phyloP scores from a whole-genome alignment of 331 rosid species.

The Malus hybrid region DNA sequence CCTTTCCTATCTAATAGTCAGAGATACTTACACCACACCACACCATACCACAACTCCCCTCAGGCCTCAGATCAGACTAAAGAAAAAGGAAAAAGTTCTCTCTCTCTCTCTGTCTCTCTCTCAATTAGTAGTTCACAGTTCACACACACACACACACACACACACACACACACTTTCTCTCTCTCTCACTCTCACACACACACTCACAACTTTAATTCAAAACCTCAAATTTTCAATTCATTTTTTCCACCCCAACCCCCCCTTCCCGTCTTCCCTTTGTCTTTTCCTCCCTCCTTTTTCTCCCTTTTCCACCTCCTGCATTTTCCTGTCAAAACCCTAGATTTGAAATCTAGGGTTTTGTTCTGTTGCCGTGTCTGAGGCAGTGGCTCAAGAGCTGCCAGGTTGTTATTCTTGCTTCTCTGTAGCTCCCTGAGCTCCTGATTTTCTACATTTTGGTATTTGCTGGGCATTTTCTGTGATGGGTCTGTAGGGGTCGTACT shows the following conservation, averaged over 20 bases:
- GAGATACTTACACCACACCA: slow-evolving; percentile 14
- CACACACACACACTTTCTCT: slow-evolving; percentile 17
- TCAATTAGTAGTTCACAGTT: slow-evolving; percentile 30
- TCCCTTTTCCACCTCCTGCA: slow-evolving; percentile 44
- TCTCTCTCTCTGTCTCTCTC: slow-evolving; percentile 3
- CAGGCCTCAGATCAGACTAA: slow-evolving; percentile 6
- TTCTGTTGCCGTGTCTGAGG: slow-evolving; percentile 25
- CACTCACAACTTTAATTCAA: slow-evolving; percentile 44
- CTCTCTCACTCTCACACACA: slow-evolving; percentile 15
- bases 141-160: slow-evolving; percentile 32
- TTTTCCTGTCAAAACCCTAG: slow-evolving; percentile 73
- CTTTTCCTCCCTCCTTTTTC: slow-evolving; percentile 26
- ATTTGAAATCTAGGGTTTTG: slow-evolving; percentile 72
- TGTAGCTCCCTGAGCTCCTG: slow-evolving; percentile 16
- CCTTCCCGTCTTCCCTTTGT: slow-evolving; percentile 11
- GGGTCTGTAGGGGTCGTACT: slow-evolving; percentile 16
- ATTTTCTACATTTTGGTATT: slow-evolving; percentile 38
- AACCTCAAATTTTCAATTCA: slow-evolving; percentile 47
- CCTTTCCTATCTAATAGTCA: slow-evolving; percentile 29
- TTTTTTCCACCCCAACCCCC: slow-evolving; percentile 23
- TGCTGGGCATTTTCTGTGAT: slow-evolving; percentile 7
- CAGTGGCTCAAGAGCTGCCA: slow-evolving; percentile 17
- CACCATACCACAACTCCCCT: background rate
- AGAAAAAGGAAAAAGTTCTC: slow-evolving; percentile 12
- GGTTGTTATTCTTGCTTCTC: slow-evolving; percentile 11